Conservation (phyloP, 2,329 filamentous ascomycete genomes). For the Sclerotinia sclerotiorum region DNA sequence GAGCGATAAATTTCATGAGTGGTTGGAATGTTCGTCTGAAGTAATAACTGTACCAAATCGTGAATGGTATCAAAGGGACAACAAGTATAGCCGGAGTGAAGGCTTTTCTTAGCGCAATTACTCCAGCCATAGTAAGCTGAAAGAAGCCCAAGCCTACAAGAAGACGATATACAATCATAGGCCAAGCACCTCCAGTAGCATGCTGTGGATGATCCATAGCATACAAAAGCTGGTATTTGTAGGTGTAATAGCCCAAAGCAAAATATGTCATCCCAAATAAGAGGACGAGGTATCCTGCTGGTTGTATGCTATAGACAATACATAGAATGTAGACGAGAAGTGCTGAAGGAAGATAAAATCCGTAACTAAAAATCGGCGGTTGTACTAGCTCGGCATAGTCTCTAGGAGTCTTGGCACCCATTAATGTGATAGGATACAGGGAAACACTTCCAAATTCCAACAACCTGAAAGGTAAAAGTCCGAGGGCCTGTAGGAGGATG, state of each 20-base stretch:
- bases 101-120: slow-evolving; percentile 72
- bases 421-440: slow-evolving; percentile 76
- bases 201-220: slow-evolving; percentile 98
- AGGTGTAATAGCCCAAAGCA: slow-evolving; percentile 78
- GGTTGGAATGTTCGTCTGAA: slow-evolving; percentile 82
- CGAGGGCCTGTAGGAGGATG: slow-evolving; percentile 90
- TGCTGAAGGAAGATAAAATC: slow-evolving; percentile 90
- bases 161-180: slow-evolving; percentile 91
- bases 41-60: slow-evolving; percentile 86
- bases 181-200: slow-evolving; percentile 90
- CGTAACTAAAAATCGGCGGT: slow-evolving; percentile 89
- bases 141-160: slow-evolving; percentile 85
- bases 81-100: slow-evolving; percentile 72
- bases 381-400: slow-evolving; percentile 81
- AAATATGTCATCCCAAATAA: slow-evolving; percentile 84
- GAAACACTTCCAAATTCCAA: slow-evolving; percentile 85
- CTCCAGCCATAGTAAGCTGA: slow-evolving; percentile 85
- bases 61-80: slow-evolving; percentile 73
- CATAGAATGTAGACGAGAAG: slow-evolving; percentile 94
- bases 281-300: slow-evolving; percentile 76
- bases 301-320: slow-evolving; percentile 87
- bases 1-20: slow-evolving; percentile 86
- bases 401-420: slow-evolving; percentile 81
- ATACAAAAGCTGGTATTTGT: slow-evolving; percentile 97
- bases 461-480: slow-evolving; percentile 87